Base-by-base conservation (phyloP, 352 stramenopile genomes). In the Hyphochytrium catenoides region DNA sequence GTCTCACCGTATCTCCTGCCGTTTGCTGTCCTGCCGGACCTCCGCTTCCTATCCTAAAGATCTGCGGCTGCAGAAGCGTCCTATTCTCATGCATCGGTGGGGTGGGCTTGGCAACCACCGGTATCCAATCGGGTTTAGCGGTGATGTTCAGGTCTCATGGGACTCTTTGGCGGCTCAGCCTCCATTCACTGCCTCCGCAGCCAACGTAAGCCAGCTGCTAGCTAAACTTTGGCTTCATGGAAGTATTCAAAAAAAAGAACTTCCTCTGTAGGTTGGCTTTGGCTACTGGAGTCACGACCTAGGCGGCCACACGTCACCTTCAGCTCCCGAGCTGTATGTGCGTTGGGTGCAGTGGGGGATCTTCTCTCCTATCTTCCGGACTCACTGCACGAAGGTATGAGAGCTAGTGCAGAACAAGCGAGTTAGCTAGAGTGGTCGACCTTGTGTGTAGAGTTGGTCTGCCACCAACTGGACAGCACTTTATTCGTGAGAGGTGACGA, bases 111-210 rank as follows among this genome's bases (percentile, higher is more conserved):
- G 58, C 22, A 64, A 50, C 35, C 58, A 70, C 23, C 49, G 58
- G 3, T 70, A 72, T 37, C 54, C 50, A 1, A 45, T 66, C 16
- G 54, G 56, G 15, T 70, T 70, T 42, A 62, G 50, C 2, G 58
- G 58, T 12, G 58, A 70, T 34, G 49, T 53, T 3, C 47, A 44
- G 15, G 33, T 52, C 14, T 42, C 32, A 4, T 69, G 58, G 58
- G 43, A 46, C 6, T 44, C 42, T 8, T 37, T 68, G 5, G 11
- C 35, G 5, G 66, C 59, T 33, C 56, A 67, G 34, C 55, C 52
- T 3, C 56, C 58, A 25, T 67, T 67, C 34, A 56, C 51, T 9
- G n/a, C 44, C n/a, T 64, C 48, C 33, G 48, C 56, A 0, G 28
- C 56, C 14, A 67, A 67, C 44, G 40, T 67, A 8, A n/a, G n/a